These are phyloP conservation scores for Astraeus odoratus DNA, from an alignment of 768 basidiomycete species.

Conservation along the genomic window DNA sequence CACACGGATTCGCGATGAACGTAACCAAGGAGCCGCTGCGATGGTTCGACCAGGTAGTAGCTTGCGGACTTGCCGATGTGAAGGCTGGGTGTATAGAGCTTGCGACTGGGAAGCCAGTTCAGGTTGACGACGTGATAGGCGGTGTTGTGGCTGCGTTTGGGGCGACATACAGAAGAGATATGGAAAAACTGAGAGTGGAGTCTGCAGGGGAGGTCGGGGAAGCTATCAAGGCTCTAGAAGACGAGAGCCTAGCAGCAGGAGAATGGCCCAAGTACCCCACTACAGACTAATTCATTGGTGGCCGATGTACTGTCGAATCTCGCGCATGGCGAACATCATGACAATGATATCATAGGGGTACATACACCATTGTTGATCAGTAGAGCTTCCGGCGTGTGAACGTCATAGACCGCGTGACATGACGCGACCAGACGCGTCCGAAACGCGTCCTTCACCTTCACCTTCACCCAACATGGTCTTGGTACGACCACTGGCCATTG, in stretches of 20 bases:
- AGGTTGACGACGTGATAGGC: slow-evolving; percentile 45
- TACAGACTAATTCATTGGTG: background rate
- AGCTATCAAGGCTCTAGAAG: slow-evolving; percentile 42
- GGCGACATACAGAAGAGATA: slow-evolving; percentile 39
- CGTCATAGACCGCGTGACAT: too few species aligned
- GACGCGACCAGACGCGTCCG: too few species aligned
- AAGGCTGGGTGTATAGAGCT: slow-evolving; percentile 62
- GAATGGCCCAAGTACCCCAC: slow-evolving; percentile 30
- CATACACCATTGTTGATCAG: too few species aligned
- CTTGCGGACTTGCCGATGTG: slow-evolving; percentile 86
- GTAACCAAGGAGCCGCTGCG: slow-evolving; percentile 68
- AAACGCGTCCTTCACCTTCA: too few species aligned
- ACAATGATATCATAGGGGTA: too few species aligned
- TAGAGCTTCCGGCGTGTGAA: too few species aligned
- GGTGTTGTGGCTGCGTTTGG: slow-evolving; percentile 46
- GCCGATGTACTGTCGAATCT: background rate
- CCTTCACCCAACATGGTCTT: background rate
- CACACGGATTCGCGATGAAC: slow-evolving; percentile 93
- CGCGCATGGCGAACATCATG: too few species aligned
- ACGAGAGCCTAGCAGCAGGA: slow-evolving; percentile 36
- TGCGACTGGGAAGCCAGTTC: slow-evolving; percentile 32
- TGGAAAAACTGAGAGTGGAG: slow-evolving; percentile 36
- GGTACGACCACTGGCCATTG: slow-evolving; percentile 13
- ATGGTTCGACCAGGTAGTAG: slow-evolving; percentile 88
- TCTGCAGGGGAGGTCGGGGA: slow-evolving; percentile 41